Evolutionary conservation across 139 green algal species (phyloP).

Genomic region (Marvania coccoides): DNA sequence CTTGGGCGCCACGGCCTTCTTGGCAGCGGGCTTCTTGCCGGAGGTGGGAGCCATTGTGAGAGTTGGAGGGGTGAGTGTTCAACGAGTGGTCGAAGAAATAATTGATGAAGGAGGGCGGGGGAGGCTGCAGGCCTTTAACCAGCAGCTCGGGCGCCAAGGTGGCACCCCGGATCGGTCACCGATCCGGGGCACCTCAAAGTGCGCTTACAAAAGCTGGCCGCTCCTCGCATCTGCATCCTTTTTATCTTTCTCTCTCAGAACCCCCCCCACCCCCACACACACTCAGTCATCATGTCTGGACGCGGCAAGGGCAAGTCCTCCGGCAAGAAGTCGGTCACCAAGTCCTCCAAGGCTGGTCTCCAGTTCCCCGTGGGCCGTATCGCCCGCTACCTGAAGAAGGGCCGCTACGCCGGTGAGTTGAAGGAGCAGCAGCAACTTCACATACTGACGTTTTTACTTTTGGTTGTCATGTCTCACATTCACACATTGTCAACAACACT

Average conservation of each 20-base stretch:
- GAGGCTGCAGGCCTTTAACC: no score
- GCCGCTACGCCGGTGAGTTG: conserved; percentile 61
- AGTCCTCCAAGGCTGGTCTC: conserved; percentile 79
- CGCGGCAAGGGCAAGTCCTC: conserved; percentile 60
- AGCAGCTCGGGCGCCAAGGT: no score
- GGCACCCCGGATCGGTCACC: no score
- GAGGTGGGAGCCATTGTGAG: conserved; percentile 7
- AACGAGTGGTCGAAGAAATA: no score
- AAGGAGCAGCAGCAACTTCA: neutral
- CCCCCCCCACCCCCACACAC: neutral
- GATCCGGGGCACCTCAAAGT: no score
- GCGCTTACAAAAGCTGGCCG: no score
- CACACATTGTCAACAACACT: no score
- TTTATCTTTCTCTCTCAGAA: neutral
- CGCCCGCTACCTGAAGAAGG: conserved; percentile 77
- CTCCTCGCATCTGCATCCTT: no score
- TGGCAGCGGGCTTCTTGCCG: neutral
- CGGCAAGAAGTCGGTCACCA: conserved; percentile 71
- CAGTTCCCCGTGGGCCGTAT: conserved; percentile 85
- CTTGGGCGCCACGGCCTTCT: neutral
- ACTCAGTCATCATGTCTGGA: conserved; percentile 54
- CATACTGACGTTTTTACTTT: neutral
- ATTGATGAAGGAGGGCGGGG: no score
- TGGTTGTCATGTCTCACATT: neutral
- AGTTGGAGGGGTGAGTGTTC: no score